Conservation (phyloP, 2,329 filamentous ascomycete genomes). For the Cercospora sojina region DNA sequence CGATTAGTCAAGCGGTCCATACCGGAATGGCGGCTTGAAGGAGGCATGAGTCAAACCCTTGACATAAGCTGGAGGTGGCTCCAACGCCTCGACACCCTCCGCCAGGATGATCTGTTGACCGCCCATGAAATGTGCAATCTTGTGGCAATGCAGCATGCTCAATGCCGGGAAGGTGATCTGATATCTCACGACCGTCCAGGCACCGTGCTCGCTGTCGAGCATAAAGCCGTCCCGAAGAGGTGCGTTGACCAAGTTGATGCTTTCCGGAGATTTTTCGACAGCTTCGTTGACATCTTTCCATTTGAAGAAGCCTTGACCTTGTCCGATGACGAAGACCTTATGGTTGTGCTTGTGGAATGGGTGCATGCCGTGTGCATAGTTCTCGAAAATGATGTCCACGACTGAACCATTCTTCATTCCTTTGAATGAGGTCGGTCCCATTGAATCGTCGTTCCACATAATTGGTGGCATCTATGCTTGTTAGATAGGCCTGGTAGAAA, state of each 20-base stretch:
- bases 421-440: constrained; percentile 19
- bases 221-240: constrained; percentile 22
- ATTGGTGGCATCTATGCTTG: constrained; percentile 20
- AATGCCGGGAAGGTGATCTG: constrained; percentile 25
- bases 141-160: constrained; percentile 27
- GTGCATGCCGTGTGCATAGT: constrained; percentile 29
- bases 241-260: constrained; percentile 24
- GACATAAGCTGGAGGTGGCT: constrained; percentile 21
- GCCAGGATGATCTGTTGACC: constrained; percentile 27
- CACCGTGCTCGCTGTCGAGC: constrained; percentile 18
- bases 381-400: constrained; percentile 33
- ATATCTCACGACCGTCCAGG: constrained; percentile 25
- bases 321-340: constrained; percentile 32
- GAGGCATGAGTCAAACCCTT: constrained; percentile 25
- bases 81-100: constrained; percentile 25
- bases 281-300: constrained; percentile 27
- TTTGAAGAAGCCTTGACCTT: constrained; percentile 30
- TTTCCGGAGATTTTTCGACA: constrained; percentile 15
- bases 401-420: constrained; percentile 42
- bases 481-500: neutral
- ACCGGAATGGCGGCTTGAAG: constrained; percentile 24
- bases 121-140: constrained; percentile 21
- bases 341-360: constrained; percentile 36
- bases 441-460: constrained; percentile 24
- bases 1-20: constrained; percentile 23